Evolutionary conservation across 2,329 filamentous ascomycete genomes (phyloP), one percentile per base, ranked within the genome.

Genomic region (Alternaria incomplexa): DNA sequence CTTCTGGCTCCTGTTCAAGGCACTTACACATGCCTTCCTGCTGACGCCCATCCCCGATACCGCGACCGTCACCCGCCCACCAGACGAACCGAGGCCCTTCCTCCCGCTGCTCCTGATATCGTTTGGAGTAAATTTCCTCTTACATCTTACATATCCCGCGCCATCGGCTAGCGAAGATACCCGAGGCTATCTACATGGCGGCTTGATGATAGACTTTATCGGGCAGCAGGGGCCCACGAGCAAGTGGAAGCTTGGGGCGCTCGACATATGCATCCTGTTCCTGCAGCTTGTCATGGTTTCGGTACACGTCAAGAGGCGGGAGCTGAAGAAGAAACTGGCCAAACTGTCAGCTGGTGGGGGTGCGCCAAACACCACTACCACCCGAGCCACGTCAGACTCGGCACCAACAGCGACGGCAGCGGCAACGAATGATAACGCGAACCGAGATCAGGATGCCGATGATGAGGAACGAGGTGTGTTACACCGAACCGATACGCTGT

Each of bases 191-290:
- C 79, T 89, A 12, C 87, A 90, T 71, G 88, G 88, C 6, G 87
- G 88, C 3, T 67, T 90, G 53, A 83, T 88, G 67, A 87, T 90
- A 71, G 88, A 90, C 76, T 89, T 90, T 71, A 86, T 90, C 56
- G 88, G 88, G 15, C 86, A 89, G 74, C 82, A 85, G 67, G 85
- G 84, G 3, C 87, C 87, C 3, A 83, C 85, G 4, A 84, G 85
- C 56, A 85, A 85, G 71, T 74, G 84, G 51, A 82, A 83, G 65
- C 80, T 90, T 12, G 70, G 86, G 5, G 70, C 80, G 4, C 78
- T 89, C 64, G 88, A 90, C 72, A 45, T 85, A 9, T 74, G 88
- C 36, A 80, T 89, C 11, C 68, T 89, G 63, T 63, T 82, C 6
- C 74, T 90, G 65, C 87, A 90, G 78, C 66, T 89, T 7, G 71